Percentiles rank a stretch among this genome's conserved stretches.
phyloP scores from a whole-genome alignment of 768 basidiomycete genomes.

The Sporobolomyces phaffii region DNA sequence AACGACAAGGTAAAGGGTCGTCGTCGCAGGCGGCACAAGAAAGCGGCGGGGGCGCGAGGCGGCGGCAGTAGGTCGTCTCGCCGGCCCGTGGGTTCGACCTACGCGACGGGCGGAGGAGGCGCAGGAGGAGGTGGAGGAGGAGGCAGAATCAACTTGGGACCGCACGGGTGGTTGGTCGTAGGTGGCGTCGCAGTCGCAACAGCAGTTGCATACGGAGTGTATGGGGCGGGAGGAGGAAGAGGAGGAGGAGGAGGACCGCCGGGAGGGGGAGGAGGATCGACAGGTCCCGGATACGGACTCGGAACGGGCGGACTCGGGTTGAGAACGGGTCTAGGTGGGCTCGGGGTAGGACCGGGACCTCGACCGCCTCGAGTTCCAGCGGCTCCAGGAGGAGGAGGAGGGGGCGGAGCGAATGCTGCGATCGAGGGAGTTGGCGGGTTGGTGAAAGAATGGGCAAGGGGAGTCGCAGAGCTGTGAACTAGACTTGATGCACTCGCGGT shows the following conservation, averaged over 20 bases:
- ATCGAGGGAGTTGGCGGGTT: not conserved
- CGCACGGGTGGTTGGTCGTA: slow-evolving; percentile 32
- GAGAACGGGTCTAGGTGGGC: not conserved
- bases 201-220: slow-evolving; percentile 24
- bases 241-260: not conserved
- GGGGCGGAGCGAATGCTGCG: not conserved
- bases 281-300: not conserved
- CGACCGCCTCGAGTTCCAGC: no score
- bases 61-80: no score
- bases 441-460: not conserved
- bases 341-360: no score
- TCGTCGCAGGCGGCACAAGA: no score
- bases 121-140: not conserved
- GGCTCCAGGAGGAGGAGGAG: not conserved
- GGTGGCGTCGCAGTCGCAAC: slow-evolving; percentile 23
- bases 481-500: no score
- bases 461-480: not conserved
- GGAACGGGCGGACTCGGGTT: slow-evolving; percentile 5
- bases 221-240: not conserved
- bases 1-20: no score
- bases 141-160: slow-evolving; percentile 21
- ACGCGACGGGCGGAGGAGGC: no score
- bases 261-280: not conserved
- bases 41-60: no score
- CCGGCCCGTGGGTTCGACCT: no score